phyloP scores from a whole-genome alignment of 768 basidiomycete species.

The Collybiopsis confluens region DNA sequence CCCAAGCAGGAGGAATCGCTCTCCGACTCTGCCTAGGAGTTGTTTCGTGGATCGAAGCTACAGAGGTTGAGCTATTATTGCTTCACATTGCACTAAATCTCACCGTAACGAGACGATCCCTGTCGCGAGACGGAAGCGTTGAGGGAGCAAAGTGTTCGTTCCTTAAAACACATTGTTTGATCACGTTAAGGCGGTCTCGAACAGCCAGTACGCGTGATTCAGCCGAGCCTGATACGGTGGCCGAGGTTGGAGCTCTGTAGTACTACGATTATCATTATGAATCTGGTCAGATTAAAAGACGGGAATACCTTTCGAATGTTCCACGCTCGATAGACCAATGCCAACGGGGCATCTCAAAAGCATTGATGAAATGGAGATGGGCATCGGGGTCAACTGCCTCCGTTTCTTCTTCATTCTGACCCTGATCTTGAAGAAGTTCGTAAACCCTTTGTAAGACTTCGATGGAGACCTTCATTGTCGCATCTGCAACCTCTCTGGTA shows the following conservation, averaged over 20 bases:
- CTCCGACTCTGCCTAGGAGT: slow-evolving; percentile 82
- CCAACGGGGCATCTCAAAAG: slow-evolving; percentile 96
- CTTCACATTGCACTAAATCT: slow-evolving; percentile 16
- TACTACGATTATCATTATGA: too few relatives aligned
- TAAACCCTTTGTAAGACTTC: slow-evolving; percentile 69
- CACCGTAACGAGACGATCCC: slow-evolving; percentile 86
- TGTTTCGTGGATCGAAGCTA: slow-evolving; percentile 96
- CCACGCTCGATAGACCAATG: slow-evolving; percentile 84
- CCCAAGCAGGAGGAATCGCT: slow-evolving; percentile 89
- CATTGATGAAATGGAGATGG: slow-evolving; percentile 80
- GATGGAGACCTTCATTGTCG: slow-evolving; percentile 76
- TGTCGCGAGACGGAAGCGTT: slow-evolving; percentile 83
- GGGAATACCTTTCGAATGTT: slow-evolving; percentile 76
- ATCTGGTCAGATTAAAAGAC: too few relatives aligned
- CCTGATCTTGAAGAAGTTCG: slow-evolving; percentile 66
- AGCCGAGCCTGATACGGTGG: slow-evolving; percentile 78
- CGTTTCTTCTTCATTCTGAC: slow-evolving; percentile 46
- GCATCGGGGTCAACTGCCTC: slow-evolving; percentile 75
- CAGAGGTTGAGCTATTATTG: background rate
- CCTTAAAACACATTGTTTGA: slow-evolving; percentile 87
- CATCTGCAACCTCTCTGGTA: slow-evolving; percentile 42
- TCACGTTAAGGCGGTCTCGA: slow-evolving; percentile 83
- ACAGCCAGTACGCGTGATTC: slow-evolving; percentile 76
- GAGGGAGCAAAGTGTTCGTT: slow-evolving; percentile 99
- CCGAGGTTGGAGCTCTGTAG: slow-evolving; percentile 46